Evolutionary conservation across 805 yeast species (phyloP).

Genomic region (Starmerella geochares): DNA sequence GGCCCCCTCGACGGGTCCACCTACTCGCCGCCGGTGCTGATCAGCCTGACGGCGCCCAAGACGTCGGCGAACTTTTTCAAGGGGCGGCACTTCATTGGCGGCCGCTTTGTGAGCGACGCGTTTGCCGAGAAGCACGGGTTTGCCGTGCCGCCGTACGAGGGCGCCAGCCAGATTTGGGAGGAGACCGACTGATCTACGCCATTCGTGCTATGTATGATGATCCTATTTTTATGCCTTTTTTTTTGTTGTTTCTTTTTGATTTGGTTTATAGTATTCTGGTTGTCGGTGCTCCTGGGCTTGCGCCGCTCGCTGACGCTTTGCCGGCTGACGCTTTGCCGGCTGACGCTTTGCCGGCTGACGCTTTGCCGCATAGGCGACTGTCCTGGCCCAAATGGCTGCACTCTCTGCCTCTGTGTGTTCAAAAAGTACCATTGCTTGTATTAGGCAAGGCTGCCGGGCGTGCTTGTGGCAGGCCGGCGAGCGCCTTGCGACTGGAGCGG

Average conservation of each 20-base stretch:
- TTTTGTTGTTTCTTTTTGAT: too few species aligned
- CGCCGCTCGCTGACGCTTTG: too few species aligned
- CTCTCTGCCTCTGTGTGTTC: too few species aligned
- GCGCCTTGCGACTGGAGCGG: background rate
- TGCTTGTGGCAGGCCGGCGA: too few species aligned
- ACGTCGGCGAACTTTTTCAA: conserved; percentile 57
- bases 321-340: too few species aligned
- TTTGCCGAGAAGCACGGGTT: conserved; percentile 69
- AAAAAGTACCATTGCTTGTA: background rate
- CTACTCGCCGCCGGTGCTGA: conserved; percentile 56
- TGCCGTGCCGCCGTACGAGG: conserved; percentile 50
- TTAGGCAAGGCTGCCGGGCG: background rate
- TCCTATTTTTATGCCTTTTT: too few species aligned
- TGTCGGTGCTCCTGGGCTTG: too few species aligned
- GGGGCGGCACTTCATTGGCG: conserved; percentile 73
- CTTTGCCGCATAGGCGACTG: too few species aligned
- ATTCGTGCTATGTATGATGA: too few species aligned
- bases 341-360: too few species aligned
- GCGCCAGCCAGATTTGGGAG: conserved; percentile 46
- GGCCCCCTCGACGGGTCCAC: conserved; percentile 48
- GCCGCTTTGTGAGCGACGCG: conserved; percentile 60
- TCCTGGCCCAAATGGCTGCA: too few species aligned
- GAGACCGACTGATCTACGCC: conserved; percentile 13
- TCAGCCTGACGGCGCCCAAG: conserved; percentile 89
- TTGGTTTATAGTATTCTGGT: too few species aligned